Base-by-base conservation (phyloP, 2,329 filamentous ascomycete species). In the Periglandula ipomoeae region DNA sequence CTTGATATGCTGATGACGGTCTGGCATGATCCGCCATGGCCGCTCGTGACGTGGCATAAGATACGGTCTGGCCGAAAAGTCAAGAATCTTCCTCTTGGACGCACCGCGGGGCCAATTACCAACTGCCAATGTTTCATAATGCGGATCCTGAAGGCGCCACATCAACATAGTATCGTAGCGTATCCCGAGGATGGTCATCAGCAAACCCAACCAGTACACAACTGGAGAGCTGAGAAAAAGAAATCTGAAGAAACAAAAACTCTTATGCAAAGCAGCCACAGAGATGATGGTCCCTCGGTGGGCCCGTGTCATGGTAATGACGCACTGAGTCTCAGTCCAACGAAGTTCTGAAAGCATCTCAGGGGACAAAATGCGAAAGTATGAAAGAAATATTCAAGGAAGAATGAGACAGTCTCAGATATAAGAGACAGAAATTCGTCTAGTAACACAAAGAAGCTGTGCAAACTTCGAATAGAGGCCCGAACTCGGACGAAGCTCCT, bases 361-460 rank as follows among this genome's bases (percentile, higher is more conserved):
- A 27, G n/a, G n/a, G n/a, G 17, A 19, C 5, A 46, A 27, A 43
- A 35, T 27, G 43, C 30, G 24, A 35, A 24, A 8, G 9, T 13
- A 13, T 9, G 24, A 13, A 40, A 40, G 15, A 41, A 22, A 43
- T 3, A 35, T 20, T 22, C 41, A 19, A 35, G 41, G 17, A 47
- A 51, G 44, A 50, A 43, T 48, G 47, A 13, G 17, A 24, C 8
- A n/a, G 42, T 34, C 37, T 13, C 19, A 10, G 43, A 46, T 7
- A 34, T 17, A 35, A 26, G 15, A 20, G 15, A 38, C 10, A 34
- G 13, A 41, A 41, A 41, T 15, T 19, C 44, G 38, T 50, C 47
- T 57, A 55, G 40, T 55, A 55, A 56, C 35, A 57, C 53, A 56
- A 46, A 34, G 35, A 53, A 50, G 47, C 49, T 46, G 48, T 17